Base-by-base conservation (phyloP, 495 filamentous ascomycete species). In the Durotheca rogersii region DNA sequence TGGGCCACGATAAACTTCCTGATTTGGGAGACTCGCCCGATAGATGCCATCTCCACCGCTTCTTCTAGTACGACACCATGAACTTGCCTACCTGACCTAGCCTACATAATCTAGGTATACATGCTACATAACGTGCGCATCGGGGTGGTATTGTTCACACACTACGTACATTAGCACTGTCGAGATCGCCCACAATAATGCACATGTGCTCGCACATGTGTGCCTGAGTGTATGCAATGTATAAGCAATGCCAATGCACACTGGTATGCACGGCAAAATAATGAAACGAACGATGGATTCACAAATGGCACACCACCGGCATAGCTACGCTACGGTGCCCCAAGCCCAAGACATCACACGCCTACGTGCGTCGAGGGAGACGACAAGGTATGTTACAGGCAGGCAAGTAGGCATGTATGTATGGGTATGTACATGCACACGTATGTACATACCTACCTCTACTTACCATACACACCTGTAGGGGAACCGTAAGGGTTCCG, bases 271-370 rank as follows among this genome's bases (percentile, higher is more conserved):
- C 44, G 53, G 44, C 35, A 58, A 49, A 61, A 58, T 53, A 58
- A 57, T 61, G 58, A 61, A 61, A 61, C 58, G 30, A 44, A 25
- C 53, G 48, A 58, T 61, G 58, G 54, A 57, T 57, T 23, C 39
- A 12, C 23, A 48, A 19, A 61, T 52, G 53, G 29, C 43, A 53
- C 57, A 37, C 36, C 41, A 54, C n/a, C n/a, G n/a, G n/a, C n/a
- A n/a, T n/a, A n/a, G n/a, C n/a, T n/a, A n/a, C n/a, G n/a, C n/a
- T n/a, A n/a, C n/a, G n/a, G n/a, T n/a, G n/a, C n/a, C n/a, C n/a
- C n/a, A n/a, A n/a, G n/a, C n/a, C n/a, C n/a, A n/a, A n/a, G n/a
- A n/a, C n/a, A n/a, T n/a, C n/a, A n/a, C n/a, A n/a, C n/a, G n/a
- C n/a, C n/a, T n/a, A n/a, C n/a, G n/a, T n/a, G n/a, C n/a, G n/a